phyloP scores from a whole-genome alignment of 345 rosid species.

The Euphorbia tirucalli region DNA sequence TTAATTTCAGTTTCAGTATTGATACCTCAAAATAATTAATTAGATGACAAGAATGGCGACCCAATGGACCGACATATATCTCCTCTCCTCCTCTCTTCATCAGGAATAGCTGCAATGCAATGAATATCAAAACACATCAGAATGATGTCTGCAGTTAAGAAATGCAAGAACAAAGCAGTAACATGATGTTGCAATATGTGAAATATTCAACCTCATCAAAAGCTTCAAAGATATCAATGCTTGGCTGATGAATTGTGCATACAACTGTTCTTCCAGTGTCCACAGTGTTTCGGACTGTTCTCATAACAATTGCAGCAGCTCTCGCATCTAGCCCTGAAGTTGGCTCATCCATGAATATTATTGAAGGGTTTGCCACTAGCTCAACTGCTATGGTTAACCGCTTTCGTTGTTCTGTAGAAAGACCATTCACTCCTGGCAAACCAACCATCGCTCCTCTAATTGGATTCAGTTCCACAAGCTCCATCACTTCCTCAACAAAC shows the following conservation, averaged over 20 bases:
- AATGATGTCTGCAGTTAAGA: neutral
- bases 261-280: slow-evolving; percentile 91
- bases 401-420: slow-evolving; percentile 81
- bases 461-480: slow-evolving; percentile 66
- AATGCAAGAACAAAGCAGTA: neutral
- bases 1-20: too few relatives aligned
- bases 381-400: slow-evolving; percentile 85
- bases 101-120: slow-evolving; percentile 51
- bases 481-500: slow-evolving; percentile 73
- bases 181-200: neutral
- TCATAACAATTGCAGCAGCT: slow-evolving; percentile 95
- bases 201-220: slow-evolving; percentile 68
- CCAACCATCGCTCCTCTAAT: slow-evolving; percentile 66
- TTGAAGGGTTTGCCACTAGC: slow-evolving; percentile 87
- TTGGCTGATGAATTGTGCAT: slow-evolving; percentile 94
- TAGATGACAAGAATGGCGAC: slow-evolving; percentile 56
- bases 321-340: slow-evolving; percentile 95
- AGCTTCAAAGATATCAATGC: slow-evolving; percentile 87
- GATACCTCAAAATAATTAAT: slow-evolving; percentile 67
- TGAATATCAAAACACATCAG: neutral
- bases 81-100: slow-evolving; percentile 77
- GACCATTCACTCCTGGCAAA: slow-evolving; percentile 71
- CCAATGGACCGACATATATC: slow-evolving; percentile 77
- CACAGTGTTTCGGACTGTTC: slow-evolving; percentile 90
- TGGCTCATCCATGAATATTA: slow-evolving; percentile 95